Evolutionary conservation across 1,284 basidiomycete species (phyloP).

Genomic region (Polyporus tsugae): DNA sequence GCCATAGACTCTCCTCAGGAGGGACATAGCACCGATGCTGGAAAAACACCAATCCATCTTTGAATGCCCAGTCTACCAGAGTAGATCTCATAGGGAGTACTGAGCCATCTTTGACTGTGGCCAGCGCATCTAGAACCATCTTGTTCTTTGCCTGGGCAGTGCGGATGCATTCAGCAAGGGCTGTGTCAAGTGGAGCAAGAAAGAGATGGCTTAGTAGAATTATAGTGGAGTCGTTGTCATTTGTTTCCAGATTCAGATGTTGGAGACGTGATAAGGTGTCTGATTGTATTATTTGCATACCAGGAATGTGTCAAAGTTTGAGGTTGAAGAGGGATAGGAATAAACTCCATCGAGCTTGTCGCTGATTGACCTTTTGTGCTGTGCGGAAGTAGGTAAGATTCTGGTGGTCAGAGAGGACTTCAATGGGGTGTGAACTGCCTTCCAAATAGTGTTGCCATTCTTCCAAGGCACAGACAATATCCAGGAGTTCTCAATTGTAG

Average conservation of each 20-base stretch:
- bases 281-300: slow-evolving; percentile 2
- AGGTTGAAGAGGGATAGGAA: slow-evolving; percentile 15
- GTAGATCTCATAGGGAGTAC: no score
- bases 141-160: no score
- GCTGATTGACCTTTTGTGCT: slow-evolving; percentile 16
- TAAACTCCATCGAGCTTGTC: slow-evolving; percentile 17
- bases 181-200: no score
- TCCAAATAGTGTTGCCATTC: slow-evolving; percentile 28
- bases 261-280: slow-evolving; percentile 25
- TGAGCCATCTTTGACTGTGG: no score
- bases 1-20: slow-evolving; percentile 32
- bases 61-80: no score
- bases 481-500: slow-evolving; percentile 35
- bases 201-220: no score
- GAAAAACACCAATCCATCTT: no score
- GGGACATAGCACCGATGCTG: slow-evolving; percentile 34
- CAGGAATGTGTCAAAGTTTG: slow-evolving; percentile 4
- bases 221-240: no score
- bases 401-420: slow-evolving; percentile 22
- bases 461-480: slow-evolving; percentile 26
- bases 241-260: slow-evolving; percentile 27
- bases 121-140: no score
- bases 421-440: slow-evolving; percentile 17
- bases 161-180: no score
- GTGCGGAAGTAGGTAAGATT: slow-evolving; percentile 22